Conservation (phyloP, 768 basidiomycete species). For the Hygrocybe punicea region DNA sequence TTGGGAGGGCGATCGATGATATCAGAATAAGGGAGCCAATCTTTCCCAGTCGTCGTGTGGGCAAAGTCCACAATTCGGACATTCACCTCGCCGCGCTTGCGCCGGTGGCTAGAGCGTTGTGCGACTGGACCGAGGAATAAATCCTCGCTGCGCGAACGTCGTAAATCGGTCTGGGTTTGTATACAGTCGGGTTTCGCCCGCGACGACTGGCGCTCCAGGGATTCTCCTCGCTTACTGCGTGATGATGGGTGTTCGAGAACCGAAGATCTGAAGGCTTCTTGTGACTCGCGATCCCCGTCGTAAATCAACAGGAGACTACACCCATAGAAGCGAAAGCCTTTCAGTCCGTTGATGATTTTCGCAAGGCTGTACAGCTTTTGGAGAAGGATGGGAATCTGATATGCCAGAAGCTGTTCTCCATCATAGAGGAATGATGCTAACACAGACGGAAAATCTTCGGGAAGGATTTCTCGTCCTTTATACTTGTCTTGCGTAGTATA, state of each 20-base stretch:
- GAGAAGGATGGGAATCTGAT: constrained; percentile 89
- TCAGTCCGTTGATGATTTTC: constrained; percentile 80
- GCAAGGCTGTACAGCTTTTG: constrained; percentile 94
- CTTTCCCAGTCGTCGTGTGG: constrained; percentile 92
- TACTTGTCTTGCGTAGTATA: constrained; percentile 97
- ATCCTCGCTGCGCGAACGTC: constrained; percentile 80
- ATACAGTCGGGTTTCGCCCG: constrained; percentile 40
- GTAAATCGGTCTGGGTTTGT: constrained; percentile 47
- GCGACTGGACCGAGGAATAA: constrained; percentile 63
- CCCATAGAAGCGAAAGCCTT: constrained; percentile 98
- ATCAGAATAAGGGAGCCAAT: constrained; percentile 72
- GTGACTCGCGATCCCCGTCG: constrained; percentile 88
- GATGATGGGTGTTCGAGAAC: constrained; percentile 64
- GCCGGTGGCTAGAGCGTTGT: constrained; percentile 59
- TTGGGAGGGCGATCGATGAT: constrained; percentile 38
- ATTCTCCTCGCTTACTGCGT: constrained; percentile 73
- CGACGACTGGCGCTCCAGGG: constrained; percentile 57
- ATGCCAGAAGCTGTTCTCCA: constrained; percentile 76
- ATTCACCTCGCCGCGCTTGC: constrained; percentile 86
- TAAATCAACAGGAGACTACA: constrained; percentile 96
- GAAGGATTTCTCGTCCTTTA: constrained; percentile 83
- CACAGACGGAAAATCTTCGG: constrained; percentile 79
- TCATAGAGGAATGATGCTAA: constrained; percentile 82
- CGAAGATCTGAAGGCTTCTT: constrained; percentile 65
- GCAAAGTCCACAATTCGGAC: constrained; percentile 98